Evolutionary conservation across 2,329 filamentous ascomycete species (phyloP), one percentile per base, ranked within the genome.

Genomic region (Diaporthe sp.): DNA sequence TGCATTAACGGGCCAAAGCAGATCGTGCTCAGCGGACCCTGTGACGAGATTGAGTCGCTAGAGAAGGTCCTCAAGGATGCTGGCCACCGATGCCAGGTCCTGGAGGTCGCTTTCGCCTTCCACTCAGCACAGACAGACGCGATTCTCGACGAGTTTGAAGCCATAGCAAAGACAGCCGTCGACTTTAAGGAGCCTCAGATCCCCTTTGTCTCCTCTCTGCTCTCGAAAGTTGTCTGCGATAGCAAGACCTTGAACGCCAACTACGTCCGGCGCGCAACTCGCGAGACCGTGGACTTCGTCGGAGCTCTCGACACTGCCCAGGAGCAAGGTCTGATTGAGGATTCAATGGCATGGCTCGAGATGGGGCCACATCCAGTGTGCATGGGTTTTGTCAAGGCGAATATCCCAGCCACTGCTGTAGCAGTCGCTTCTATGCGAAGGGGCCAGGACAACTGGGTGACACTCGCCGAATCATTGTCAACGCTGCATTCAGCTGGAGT

Each of bases 321-420:
- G 17, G 28, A 44, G 10, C 49, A 62, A n/a, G 70, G 39, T 1
- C 19, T 37, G n/a, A 46, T 75, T 1, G 65, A 71, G 13, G 55
- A 72, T 8, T 62, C 53, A 15, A 75, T 46, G 53, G 62, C 28
- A 9, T 94, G 90, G 88, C 81, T 95, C 65, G 93, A 95, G 79
- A 85, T 94, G 75, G 93, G 93, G 0, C 92, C 93, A 6, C 91
- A 94, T 77, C 91, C 92, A 0, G 88, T 94, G 13, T 92, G 90
- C 83, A 86, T 86, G 15, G 87, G 87, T 34, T 92, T 95, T 84
- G 87, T 94, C 77, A 94, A 94, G 84, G 92, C 88, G 74, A 87
- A 22, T 4, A 44, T 72, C 22, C 46, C 57, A 25, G 31, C 51
- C 4, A 57, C 51, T 17, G 3, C 5, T 8, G 12, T 71, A 3